Percentiles rank a stretch among this genome's conserved stretches.
These are phyloP conservation scores for Crithidia bombi DNA, from an alignment of 208 protist genomes.

Conservation along the genomic window DNA sequence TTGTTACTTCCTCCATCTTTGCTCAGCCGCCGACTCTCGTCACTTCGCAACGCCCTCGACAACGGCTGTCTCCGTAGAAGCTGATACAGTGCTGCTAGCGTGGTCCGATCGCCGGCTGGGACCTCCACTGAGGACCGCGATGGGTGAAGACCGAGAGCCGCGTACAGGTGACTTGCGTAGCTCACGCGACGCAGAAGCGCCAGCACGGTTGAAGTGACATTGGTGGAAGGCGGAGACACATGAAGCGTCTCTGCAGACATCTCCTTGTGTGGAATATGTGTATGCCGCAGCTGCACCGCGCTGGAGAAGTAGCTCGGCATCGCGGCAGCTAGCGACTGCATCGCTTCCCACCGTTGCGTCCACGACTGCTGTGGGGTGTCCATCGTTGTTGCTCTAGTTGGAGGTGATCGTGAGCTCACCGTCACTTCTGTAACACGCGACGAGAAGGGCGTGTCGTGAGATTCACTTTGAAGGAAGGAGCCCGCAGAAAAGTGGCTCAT, in stretches of 20 bases:
- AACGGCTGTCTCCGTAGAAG: background rate
- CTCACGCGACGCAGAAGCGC: slow-evolving; percentile 1
- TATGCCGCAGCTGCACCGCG: slow-evolving; percentile 20
- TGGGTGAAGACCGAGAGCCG: background rate
- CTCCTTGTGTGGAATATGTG: background rate
- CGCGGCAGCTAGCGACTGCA: slow-evolving; percentile 7
- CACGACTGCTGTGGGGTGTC: background rate
- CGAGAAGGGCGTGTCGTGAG: background rate
- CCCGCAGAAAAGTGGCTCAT: slow-evolving; percentile 12
- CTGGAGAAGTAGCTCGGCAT: slow-evolving; percentile 15
- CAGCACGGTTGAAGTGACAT: too few relatives aligned
- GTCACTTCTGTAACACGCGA: background rate
- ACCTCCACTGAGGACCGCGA: background rate
- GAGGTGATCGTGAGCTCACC: background rate
- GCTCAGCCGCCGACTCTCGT: background rate
- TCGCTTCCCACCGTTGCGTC: slow-evolving; percentile 7
- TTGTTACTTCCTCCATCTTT: slow-evolving; percentile 11
- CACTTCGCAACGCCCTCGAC: background rate
- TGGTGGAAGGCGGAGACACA: background rate
- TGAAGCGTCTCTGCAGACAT: background rate
- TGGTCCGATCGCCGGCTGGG: background rate
- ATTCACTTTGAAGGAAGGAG: background rate
- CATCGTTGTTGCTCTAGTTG: background rate
- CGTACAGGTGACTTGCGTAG: slow-evolving; percentile 2
- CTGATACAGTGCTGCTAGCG: background rate